Conservation (phyloP, 108 stramenopile species). For the Fistulifera solaris region DNA sequence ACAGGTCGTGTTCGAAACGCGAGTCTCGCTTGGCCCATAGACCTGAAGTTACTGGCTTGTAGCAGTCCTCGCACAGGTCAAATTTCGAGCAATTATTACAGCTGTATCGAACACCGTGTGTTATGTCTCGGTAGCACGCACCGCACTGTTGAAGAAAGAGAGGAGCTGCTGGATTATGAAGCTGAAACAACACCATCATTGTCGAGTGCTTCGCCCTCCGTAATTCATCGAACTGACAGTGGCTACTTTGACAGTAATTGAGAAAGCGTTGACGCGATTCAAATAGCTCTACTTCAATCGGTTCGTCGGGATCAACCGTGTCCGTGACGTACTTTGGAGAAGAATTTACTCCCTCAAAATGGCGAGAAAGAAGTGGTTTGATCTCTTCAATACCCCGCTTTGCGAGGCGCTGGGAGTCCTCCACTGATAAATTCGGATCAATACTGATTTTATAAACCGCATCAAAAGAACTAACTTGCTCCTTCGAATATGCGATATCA, state of each 20-base stretch:
- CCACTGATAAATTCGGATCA: not conserved
- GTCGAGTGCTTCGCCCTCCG: slow-evolving; percentile 92
- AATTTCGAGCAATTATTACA: slow-evolving; percentile 66
- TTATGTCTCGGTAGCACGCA: slow-evolving; percentile 47
- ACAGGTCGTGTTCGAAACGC: slow-evolving; percentile 27
- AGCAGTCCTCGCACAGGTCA: slow-evolving; percentile 53
- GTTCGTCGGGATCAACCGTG: slow-evolving; percentile 66
- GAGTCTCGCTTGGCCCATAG: slow-evolving; percentile 28
- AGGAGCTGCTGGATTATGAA: slow-evolving; percentile 77
- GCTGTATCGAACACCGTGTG: slow-evolving; percentile 35
- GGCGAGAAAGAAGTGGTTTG: slow-evolving; percentile 3
- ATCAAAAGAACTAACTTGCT: not conserved
- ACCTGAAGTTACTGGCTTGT: slow-evolving; percentile 26
- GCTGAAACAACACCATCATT: slow-evolving; percentile 89
- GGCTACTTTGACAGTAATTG: slow-evolving; percentile 87
- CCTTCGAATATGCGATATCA: not conserved
- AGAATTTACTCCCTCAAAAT: slow-evolving; percentile 3
- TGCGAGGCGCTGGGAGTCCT: not conserved
- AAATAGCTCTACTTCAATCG: slow-evolving; percentile 68
- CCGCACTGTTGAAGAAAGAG: slow-evolving; percentile 51
- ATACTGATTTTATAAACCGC: too few species aligned
- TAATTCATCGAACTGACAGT: slow-evolving; percentile 95
- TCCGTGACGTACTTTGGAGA: slow-evolving; percentile 7
- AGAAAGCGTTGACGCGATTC: slow-evolving; percentile 87
- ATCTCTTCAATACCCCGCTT: slow-evolving; percentile 13